These are phyloP conservation scores for Alternaria viburni DNA, from an alignment of 2,329 filamentous ascomycete genomes.

Conservation along the genomic window DNA sequence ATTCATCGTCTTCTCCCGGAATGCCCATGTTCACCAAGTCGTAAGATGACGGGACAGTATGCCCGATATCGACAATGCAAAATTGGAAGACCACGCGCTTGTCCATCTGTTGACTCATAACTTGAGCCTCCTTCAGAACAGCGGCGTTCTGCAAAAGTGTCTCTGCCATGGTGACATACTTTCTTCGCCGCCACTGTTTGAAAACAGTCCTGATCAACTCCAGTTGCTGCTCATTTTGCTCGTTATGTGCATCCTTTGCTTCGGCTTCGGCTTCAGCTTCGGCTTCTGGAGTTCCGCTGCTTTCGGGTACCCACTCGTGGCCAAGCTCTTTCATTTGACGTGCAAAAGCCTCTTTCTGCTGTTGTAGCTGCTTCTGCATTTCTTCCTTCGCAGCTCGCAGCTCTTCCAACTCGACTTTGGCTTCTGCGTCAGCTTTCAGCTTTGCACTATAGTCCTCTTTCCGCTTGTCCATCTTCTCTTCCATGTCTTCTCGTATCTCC, in stretches of 20 bases:
- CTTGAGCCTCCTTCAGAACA: slow-evolving; percentile 90
- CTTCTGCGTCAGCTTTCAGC: slow-evolving; percentile 75
- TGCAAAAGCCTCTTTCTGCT: slow-evolving; percentile 85
- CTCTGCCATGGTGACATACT: slow-evolving; percentile 94
- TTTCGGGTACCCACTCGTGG: slow-evolving; percentile 62
- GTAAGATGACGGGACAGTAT: slow-evolving; percentile 90
- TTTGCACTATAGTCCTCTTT: slow-evolving; percentile 83
- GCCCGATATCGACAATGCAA: slow-evolving; percentile 85
- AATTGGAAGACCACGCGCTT: slow-evolving; percentile 96
- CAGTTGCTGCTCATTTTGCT: slow-evolving; percentile 72
- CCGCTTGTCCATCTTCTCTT: slow-evolving; percentile 79
- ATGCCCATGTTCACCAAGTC: slow-evolving; percentile 94
- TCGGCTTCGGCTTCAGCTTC: slow-evolving; percentile 27
- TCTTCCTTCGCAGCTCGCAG: slow-evolving; percentile 80
- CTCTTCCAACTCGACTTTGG: slow-evolving; percentile 80
- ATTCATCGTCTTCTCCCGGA: slow-evolving; percentile 81
- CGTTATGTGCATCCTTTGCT: neutral
- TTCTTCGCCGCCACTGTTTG: slow-evolving; percentile 79
- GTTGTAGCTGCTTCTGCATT: slow-evolving; percentile 84
- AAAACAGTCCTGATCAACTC: slow-evolving; percentile 70
- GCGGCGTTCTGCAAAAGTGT: slow-evolving; percentile 86
- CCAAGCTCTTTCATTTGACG: slow-evolving; percentile 74
- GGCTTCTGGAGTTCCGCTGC: slow-evolving; percentile 30
- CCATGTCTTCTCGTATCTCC: slow-evolving; percentile 81
- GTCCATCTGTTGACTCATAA: slow-evolving; percentile 96